Conservation (phyloP, 306 rosid species). For the Pachyrhizus erosus region DNA sequence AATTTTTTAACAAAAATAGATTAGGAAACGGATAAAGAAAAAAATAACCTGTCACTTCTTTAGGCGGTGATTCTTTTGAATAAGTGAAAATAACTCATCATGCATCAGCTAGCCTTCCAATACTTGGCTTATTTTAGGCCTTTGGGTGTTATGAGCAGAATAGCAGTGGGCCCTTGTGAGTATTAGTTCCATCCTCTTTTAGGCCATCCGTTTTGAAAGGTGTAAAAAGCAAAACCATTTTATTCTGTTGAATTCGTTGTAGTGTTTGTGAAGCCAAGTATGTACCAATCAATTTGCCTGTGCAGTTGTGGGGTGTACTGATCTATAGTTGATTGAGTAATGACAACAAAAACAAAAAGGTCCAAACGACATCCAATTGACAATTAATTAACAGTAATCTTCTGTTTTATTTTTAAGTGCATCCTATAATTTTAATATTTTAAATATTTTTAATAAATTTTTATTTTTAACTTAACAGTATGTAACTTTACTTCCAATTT, state of each 20-base stretch:
- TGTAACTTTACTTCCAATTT: no score
- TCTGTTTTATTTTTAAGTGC: no score
- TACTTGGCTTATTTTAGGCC: conserved; percentile 31
- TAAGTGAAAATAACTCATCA: background rate
- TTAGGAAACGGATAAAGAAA: background rate
- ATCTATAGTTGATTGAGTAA: no score
- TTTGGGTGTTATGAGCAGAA: background rate
- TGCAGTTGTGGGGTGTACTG: background rate
- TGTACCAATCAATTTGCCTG: background rate
- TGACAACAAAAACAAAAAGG: no score
- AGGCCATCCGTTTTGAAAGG: background rate
- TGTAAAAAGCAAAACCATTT: background rate
- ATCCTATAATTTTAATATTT: no score
- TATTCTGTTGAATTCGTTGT: background rate
- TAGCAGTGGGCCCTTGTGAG: conserved; percentile 32
- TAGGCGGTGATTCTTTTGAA: background rate
- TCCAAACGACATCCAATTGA: no score
- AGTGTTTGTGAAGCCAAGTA: background rate
- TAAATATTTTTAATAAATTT: no score
- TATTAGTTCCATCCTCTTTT: conserved; percentile 4
- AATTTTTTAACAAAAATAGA: background rate
- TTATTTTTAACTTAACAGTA: no score
- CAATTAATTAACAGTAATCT: no score
- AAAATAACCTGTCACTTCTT: background rate
- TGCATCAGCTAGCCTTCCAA: conserved; percentile 11